These are phyloP conservation scores for Hypoxylon crocopeplum DNA, from an alignment of 495 filamentous ascomycete genomes.

Conservation along the genomic window DNA sequence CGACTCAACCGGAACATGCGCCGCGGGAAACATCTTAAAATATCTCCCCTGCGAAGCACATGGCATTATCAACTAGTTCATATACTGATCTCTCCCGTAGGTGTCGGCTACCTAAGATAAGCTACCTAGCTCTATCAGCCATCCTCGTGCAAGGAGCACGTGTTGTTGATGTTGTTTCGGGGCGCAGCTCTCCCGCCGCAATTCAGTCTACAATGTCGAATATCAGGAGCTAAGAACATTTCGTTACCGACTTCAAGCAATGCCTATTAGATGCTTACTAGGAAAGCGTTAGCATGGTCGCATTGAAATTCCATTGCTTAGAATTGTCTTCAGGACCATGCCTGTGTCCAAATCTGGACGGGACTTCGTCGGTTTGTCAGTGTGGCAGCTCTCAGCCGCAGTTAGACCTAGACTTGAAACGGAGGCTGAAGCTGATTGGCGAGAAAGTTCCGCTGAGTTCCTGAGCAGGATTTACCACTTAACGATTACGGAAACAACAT, in stretches of 20 bases:
- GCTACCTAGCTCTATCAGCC: slow-evolving; percentile 15
- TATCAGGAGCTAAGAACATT: neutral
- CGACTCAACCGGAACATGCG: neutral
- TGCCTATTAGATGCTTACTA: slow-evolving; percentile 23
- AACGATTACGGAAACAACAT: neutral
- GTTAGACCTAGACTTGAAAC: slow-evolving; percentile 4
- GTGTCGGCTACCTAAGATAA: neutral
- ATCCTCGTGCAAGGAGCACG: slow-evolving; percentile 1
- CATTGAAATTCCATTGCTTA: neutral
- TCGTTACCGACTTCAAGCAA: neutral
- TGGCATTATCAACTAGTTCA: slow-evolving; percentile 8
- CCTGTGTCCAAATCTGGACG: slow-evolving; percentile 8
- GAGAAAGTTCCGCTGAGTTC: neutral
- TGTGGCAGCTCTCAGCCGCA: slow-evolving; percentile 18
- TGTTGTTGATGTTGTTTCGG: slow-evolving; percentile 2
- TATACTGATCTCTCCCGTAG: slow-evolving; percentile 1
- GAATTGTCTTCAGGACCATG: neutral
- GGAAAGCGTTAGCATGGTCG: neutral
- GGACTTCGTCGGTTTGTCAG: neutral
- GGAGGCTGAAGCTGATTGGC: slow-evolving; percentile 7
- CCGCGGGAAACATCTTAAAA: slow-evolving; percentile 15
- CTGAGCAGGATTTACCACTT: neutral
- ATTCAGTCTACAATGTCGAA: neutral
- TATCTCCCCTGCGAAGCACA: slow-evolving; percentile 25
- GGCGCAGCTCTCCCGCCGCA: slow-evolving; percentile 3